phyloP scores from a whole-genome alignment of 371 early-diverging fungal genomes.

The Mucor sp. region DNA sequence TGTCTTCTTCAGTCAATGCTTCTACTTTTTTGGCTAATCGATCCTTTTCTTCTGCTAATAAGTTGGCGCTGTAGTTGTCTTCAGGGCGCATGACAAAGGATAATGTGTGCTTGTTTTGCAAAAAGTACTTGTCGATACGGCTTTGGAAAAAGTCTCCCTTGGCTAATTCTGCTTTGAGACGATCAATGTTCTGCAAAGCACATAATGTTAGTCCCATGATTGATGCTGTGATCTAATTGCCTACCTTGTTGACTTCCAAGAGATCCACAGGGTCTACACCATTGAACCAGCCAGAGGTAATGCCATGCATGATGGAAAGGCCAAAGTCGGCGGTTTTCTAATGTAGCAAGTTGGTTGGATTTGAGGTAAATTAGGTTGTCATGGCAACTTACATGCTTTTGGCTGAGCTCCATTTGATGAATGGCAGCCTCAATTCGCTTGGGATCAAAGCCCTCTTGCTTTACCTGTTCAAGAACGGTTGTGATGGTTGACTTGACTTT shows the following conservation, averaged over 20 bases:
- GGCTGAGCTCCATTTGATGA: conserved; percentile 87
- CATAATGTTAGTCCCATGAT: neutral
- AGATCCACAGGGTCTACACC: conserved; percentile 85
- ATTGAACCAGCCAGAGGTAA: conserved; percentile 87
- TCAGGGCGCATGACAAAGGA: conserved; percentile 85
- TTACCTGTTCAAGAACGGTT: conserved; percentile 68
- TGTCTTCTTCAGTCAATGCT: conserved; percentile 61
- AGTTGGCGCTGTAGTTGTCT: conserved; percentile 57
- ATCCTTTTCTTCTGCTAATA: conserved; percentile 64
- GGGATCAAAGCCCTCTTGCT: conserved; percentile 75
- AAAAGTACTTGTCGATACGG: conserved; percentile 74
- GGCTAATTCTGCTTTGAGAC: conserved; percentile 64
- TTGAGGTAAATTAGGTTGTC: neutral
- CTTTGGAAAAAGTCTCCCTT: conserved; percentile 72
- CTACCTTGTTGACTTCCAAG: conserved; percentile 76
- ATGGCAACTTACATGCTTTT: conserved; percentile 73
- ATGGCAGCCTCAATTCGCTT: conserved; percentile 86
- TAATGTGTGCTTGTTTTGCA: conserved; percentile 78
- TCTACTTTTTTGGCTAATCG: conserved; percentile 65
- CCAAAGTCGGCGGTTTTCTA: conserved; percentile 91
- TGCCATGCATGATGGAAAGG: conserved; percentile 75
- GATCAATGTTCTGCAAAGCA: conserved; percentile 63
- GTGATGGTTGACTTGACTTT: conserved; percentile 73
- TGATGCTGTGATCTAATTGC: neutral
- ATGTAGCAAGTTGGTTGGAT: neutral